Evolutionary conservation across 345 rosid genomes (phyloP).

Genomic region (Theobroma cacao): DNA sequence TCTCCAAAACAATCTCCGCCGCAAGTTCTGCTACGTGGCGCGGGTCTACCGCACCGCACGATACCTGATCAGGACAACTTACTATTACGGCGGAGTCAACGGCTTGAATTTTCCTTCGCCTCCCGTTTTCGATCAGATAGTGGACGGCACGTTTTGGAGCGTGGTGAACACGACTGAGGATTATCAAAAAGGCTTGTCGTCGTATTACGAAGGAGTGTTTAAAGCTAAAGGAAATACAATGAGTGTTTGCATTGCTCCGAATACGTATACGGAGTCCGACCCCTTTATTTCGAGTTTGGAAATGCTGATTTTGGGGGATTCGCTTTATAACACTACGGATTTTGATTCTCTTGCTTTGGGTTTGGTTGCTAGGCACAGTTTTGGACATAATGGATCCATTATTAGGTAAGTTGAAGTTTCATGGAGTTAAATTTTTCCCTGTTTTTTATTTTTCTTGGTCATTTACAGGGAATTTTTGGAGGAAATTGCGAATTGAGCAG

Average conservation of each 20-base stretch:
- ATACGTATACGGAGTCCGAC: constrained; percentile 67
- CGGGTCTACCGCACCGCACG: constrained; percentile 51
- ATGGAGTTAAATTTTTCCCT: background rate
- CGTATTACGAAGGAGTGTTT: constrained; percentile 82
- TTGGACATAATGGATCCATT: constrained; percentile 54
- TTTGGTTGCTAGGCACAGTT: constrained; percentile 73
- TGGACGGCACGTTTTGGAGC: constrained; percentile 85
- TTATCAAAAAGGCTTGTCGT: constrained; percentile 43
- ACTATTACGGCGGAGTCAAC: constrained; percentile 83
- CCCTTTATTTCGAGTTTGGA: constrained; percentile 92
- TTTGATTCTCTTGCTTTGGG: constrained; percentile 44
- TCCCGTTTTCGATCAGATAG: constrained; percentile 88
- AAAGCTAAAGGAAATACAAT: constrained; percentile 66
- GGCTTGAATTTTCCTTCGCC: constrained; percentile 41
- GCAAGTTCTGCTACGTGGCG: constrained; percentile 67
- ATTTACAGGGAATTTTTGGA: background rate
- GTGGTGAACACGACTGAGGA: constrained; percentile 75
- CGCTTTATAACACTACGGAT: constrained; percentile 71
- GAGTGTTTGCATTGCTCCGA: constrained; percentile 69
- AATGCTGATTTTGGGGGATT: constrained; percentile 50
- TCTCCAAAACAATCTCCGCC: constrained; percentile 27
- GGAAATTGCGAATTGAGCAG: background rate
- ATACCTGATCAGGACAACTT: constrained; percentile 70
- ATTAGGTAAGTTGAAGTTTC: constrained; percentile 41
- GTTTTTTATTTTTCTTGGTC: background rate